phyloP scores from a whole-genome alignment of 108 stramenopile genomes.

The Cyclotella baltica region DNA sequence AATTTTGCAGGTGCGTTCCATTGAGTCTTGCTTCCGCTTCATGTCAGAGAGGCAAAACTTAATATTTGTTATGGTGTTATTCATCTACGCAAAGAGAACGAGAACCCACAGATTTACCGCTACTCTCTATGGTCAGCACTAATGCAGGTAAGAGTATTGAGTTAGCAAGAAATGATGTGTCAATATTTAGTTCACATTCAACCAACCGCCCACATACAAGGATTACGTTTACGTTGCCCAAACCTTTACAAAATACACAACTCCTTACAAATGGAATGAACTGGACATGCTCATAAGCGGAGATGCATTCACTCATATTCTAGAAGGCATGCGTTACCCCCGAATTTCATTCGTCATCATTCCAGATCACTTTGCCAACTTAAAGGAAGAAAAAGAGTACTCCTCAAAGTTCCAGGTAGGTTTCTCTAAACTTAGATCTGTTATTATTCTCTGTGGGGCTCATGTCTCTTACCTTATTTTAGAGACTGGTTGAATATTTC shows the following conservation, averaged over 20 bases:
- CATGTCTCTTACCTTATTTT: no score
- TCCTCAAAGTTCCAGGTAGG: conserved; percentile 69
- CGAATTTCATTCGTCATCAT: conserved; percentile 82
- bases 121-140: conserved; percentile 64
- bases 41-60: no score
- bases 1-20: no score
- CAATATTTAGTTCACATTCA: not conserved
- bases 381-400: conserved; percentile 74
- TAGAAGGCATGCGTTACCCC: conserved; percentile 76
- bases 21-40: no score
- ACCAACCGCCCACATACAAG: no score
- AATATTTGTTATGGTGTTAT: no score
- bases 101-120: conserved; percentile 65
- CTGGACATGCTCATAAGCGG: conserved; percentile 87
- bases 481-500: conserved; percentile 74
- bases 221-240: conserved; percentile 68
- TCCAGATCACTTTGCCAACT: conserved; percentile 63
- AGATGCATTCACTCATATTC: conserved; percentile 63
- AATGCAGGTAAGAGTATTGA: conserved; percentile 50
- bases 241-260: conserved; percentile 84
- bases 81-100: no score
- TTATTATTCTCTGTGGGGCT: no score
- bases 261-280: conserved; percentile 84
- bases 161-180: not conserved
- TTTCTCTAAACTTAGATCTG: no score